Base-by-base conservation (phyloP, 345 rosid genomes). In the Durio zibethinus region DNA sequence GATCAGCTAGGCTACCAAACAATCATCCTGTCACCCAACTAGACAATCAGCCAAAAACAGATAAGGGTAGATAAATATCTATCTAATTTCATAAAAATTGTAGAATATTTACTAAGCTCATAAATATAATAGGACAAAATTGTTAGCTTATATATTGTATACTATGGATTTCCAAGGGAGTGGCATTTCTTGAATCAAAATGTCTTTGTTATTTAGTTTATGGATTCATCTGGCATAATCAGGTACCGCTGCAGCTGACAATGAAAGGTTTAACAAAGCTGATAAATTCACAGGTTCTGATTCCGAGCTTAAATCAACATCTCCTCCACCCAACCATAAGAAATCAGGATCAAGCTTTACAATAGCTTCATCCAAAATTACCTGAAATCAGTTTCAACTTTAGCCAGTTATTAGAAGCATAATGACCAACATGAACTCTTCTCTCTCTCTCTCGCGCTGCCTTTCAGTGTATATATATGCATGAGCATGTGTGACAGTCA, bases 241-340 rank as follows among this genome's bases (percentile, higher is more conserved):
- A 81, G 12, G 77, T 73, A 67, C 82, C 80, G 79, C 93, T 89
- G 76, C 97, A 96, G 81, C 82, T 70, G 65, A 92, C 84, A 16
- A 90, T 80, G 84, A 91, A 92, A 16, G 98, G 99, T 80, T 86
- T 90, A 73, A 87, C 91, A 47, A 83, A 84, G 66, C 85, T 84
- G 77, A 92, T 80, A 75, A 93, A 92, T 42, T 92, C 88, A 5
- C 92, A 85, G 75, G 97, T 92, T 81, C 81, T 84, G 67, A 93
- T 83, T 25, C 98, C 97, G 11, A 93, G 93, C 94, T 96, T 96
- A 93, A 81, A 87, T 93, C 94, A 8, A 79, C 79, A 83, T 96
- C 97, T 48, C 98, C 95, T 31, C 99, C 98, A 21, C 97, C 98
- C 77, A 93, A 85, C 98, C 97, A 92, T 88, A 96, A 90, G 89